These are phyloP conservation scores for Mortierella sp. DNA, from an alignment of 371 early-diverging fungal genomes.

Conservation along the genomic window DNA sequence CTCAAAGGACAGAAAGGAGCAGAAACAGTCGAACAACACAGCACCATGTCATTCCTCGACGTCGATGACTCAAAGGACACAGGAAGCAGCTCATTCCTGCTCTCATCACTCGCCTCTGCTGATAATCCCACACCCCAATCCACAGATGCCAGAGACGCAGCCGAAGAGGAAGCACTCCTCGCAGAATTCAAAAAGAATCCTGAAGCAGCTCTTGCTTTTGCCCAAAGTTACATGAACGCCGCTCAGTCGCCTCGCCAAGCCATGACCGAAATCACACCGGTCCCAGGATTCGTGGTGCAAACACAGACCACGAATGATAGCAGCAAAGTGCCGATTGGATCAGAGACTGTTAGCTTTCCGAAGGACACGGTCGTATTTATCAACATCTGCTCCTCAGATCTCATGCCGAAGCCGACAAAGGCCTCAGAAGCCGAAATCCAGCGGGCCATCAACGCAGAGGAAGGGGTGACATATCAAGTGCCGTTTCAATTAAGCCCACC, in stretches of 20 bases:
- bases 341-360: constrained; percentile 42
- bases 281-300: constrained; percentile 73
- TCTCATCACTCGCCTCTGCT: constrained; percentile 3
- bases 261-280: constrained; percentile 57
- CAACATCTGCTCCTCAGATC: constrained; percentile 74
- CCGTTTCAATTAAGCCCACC: constrained; percentile 72
- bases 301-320: constrained; percentile 56
- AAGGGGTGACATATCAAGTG: constrained; percentile 69
- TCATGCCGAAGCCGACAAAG: constrained; percentile 71
- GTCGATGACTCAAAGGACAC: constrained; percentile 4
- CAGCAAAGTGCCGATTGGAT: constrained; percentile 15
- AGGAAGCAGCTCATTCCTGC: constrained; percentile 16
- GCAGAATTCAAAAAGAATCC: constrained; percentile 40
- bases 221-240: constrained; percentile 32
- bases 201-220: constrained; percentile 28
- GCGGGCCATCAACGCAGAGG: constrained; percentile 70
- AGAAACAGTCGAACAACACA: neutral
- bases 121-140: neutral
- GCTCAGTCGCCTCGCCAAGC: constrained; percentile 32
- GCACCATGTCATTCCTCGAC: constrained; percentile 35
- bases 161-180: constrained; percentile 39
- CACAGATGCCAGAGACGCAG: constrained; percentile 14
- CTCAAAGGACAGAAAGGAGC: no score
- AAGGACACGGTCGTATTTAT: constrained; percentile 69
- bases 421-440: constrained; percentile 72